A percentile compares a stretch with the other conserved stretches of the same genome.
Evolutionary conservation across 2,329 filamentous ascomycete species (phyloP).

Genomic region (Colletotrichum trifolii): DNA sequence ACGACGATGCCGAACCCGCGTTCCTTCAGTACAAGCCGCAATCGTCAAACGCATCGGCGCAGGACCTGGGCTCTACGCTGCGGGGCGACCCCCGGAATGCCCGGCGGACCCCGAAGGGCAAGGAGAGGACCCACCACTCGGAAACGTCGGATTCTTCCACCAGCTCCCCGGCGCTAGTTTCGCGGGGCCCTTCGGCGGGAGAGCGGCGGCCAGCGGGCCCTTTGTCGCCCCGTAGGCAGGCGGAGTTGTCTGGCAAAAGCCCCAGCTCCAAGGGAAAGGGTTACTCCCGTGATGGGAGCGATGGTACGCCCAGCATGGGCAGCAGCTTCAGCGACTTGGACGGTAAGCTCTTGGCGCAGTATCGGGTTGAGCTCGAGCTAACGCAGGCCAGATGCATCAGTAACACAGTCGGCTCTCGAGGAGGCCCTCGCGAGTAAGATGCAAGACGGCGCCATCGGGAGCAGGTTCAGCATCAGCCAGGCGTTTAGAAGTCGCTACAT

Average conservation of each 20-base stretch:
- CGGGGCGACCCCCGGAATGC: slow-evolving; percentile 55
- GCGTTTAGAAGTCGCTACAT: slow-evolving; percentile 72
- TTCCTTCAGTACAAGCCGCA: slow-evolving; percentile 61
- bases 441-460: slow-evolving; percentile 68
- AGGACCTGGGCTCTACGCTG: slow-evolving; percentile 65
- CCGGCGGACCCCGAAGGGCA: slow-evolving; percentile 45
- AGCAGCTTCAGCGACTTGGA: slow-evolving; percentile 90
- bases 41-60: slow-evolving; percentile 48
- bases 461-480: slow-evolving; percentile 77
- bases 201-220: slow-evolving; percentile 54
- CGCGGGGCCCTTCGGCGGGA: slow-evolving; percentile 44
- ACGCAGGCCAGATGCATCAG: slow-evolving; percentile 71
- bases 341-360: slow-evolving; percentile 57
- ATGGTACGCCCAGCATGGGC: slow-evolving; percentile 82
- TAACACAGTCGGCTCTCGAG: slow-evolving; percentile 83
- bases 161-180: slow-evolving; percentile 59
- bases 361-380: slow-evolving; percentile 4
- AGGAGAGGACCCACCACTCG: slow-evolving; percentile 55
- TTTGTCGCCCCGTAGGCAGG: slow-evolving; percentile 68
- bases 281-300: slow-evolving; percentile 71
- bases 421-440: slow-evolving; percentile 81
- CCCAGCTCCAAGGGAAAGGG: slow-evolving; percentile 62
- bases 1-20: slow-evolving; percentile 65
- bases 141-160: slow-evolving; percentile 73
- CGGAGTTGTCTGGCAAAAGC: slow-evolving; percentile 67